Base-by-base conservation (phyloP, 352 stramenopile genomes). In the Phytophthora colocasiae region DNA sequence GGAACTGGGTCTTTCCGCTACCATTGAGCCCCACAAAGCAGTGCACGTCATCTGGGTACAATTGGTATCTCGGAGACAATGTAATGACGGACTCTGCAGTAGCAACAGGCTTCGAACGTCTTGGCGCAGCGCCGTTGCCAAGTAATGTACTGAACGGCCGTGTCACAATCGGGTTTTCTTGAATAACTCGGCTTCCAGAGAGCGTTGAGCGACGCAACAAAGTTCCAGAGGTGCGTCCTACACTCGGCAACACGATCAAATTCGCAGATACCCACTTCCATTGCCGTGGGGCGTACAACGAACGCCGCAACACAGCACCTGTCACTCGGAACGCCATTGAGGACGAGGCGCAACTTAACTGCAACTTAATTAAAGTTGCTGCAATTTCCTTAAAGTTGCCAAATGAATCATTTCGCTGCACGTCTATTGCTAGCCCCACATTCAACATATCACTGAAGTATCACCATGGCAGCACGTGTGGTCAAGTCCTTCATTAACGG, bases 401-500 rank as follows among this genome's bases (percentile, higher is more conserved):
- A 24, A 52, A 15, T 36, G 31, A 36, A 43, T 43, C 38, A 43
- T 74, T 74, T 66, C 51, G 60, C 47, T 46, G 48, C 48, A 14
- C 59, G 59, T 49, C 31, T 32, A 58, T 38, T 36, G 31, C 8
- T 4, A 36, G 31, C 31, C 31, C 31, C 31, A 36, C 31, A 36
- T 1, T 36, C 9, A 12, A 36, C 31, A 22, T 22, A n/a, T n/a
- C 19, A 19, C 19, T 19, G 0, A 36, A 36, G 14, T 19, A 12
- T 31, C 22, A n/a, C 41, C 39, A 80, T 71, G 56, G 57, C 71
- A 8, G 38, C 59, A 9, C 75, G 75, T 22, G 55, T 71, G 2
- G 75, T 91, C 52, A 77, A 87, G 62, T 89, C 81, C n/a, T 90
- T 92, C 76, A 72, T 94, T 58, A 81, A 91, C 56, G 86, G 86